Conservation (phyloP, 345 rosid species). For the Camelina sativa region DNA sequence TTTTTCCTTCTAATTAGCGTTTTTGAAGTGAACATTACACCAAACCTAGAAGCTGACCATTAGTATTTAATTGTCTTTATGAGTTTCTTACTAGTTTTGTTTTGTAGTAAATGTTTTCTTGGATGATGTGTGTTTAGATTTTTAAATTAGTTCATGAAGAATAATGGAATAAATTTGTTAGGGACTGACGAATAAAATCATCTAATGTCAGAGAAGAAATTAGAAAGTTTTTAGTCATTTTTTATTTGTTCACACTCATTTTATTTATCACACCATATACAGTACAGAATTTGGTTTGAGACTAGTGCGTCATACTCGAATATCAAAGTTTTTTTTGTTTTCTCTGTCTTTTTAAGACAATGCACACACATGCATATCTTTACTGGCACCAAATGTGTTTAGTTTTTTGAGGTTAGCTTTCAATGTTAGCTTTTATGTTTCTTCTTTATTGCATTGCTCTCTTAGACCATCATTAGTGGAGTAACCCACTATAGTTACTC, state of each 20-base stretch:
- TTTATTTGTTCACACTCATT: not conserved
- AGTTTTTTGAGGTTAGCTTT: constrained; percentile 35
- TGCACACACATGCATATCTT: constrained; percentile 33
- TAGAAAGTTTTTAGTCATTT: not conserved
- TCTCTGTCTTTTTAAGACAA: constrained; percentile 14
- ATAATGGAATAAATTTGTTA: constrained; percentile 10
- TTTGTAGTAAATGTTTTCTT: constrained; percentile 25
- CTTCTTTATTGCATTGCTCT: constrained; percentile 41
- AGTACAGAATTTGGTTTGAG: not conserved
- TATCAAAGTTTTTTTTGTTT: not conserved
- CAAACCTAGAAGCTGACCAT: constrained; percentile 38
- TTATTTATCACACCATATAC: not conserved
- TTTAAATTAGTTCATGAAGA: constrained; percentile 7
- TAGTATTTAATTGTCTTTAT: constrained; percentile 31
- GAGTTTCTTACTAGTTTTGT: constrained; percentile 23
- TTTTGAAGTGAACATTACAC: constrained; percentile 27
- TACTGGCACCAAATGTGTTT: constrained; percentile 22
- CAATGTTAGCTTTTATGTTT: constrained; percentile 35
- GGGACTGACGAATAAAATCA: constrained; percentile 22
- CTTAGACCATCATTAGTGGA: no score
- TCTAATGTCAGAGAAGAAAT: constrained; percentile 18
- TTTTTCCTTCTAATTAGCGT: constrained; percentile 7
- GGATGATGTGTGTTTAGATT: constrained; percentile 23
- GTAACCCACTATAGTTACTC: no score
- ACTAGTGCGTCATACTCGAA: no score